Conservation (phyloP, 2,329 filamentous ascomycete species). For the Achaetomium macrosporum region DNA sequence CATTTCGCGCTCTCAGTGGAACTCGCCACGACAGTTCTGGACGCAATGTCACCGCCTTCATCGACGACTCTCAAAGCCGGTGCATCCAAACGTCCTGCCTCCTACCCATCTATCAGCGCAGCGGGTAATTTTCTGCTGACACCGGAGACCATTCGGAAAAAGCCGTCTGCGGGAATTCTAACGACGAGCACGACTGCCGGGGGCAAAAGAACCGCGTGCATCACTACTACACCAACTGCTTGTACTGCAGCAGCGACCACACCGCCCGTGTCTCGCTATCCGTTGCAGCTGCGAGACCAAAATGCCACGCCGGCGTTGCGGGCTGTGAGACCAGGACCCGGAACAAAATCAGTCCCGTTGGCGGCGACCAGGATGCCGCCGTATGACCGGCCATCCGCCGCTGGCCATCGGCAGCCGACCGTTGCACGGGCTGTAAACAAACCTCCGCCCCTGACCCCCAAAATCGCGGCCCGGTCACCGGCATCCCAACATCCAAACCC, state of each 20-base stretch:
- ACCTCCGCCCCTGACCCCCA: constrained; percentile 45
- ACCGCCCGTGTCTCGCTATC: constrained; percentile 16
- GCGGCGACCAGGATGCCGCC: constrained; percentile 31
- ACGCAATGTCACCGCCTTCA: constrained; percentile 17
- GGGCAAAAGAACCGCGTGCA: constrained; percentile 20
- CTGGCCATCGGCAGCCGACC: constrained; percentile 54
- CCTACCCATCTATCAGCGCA: constrained; percentile 1
- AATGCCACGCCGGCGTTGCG: constrained; percentile 33
- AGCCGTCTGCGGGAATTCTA: constrained; percentile 24
- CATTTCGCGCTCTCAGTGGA: constrained; percentile 3
- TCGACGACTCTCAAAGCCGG: constrained; percentile 2
- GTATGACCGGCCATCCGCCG: constrained; percentile 30
- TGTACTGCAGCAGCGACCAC: constrained; percentile 4
- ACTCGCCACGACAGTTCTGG: constrained; percentile 7
- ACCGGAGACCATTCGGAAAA: constrained; percentile 10
- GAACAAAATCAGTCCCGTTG: constrained; percentile 13
- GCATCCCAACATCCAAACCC: constrained; percentile 27
- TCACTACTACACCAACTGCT: constrained; percentile 20
- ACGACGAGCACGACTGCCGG: constrained; percentile 22
- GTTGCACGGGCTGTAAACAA: constrained; percentile 52
- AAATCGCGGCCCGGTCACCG: constrained; percentile 41
- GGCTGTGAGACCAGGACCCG: constrained; percentile 26
- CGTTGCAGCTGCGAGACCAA: constrained; percentile 32
- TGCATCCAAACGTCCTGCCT: constrained; percentile 8
- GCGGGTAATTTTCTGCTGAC: background rate